These are phyloP conservation scores for Camellia japonica DNA, from an alignment of 148 eudicot species.

Conservation along the genomic window DNA sequence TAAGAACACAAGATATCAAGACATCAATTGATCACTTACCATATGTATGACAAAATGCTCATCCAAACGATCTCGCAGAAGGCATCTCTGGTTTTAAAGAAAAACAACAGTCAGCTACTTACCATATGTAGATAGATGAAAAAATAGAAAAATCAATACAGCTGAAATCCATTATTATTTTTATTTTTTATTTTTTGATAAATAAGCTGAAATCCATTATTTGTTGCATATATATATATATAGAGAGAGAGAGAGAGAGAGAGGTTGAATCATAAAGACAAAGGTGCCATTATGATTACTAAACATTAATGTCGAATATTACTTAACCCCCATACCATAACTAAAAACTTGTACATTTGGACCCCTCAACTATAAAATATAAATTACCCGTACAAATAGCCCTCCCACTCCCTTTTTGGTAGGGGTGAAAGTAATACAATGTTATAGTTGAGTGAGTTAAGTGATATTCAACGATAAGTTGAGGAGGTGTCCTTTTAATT, in stretches of 20 bases:
- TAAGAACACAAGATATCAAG: too few relatives aligned
- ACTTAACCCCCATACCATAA: too few relatives aligned
- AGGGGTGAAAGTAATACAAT: too few relatives aligned
- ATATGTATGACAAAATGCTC: constrained; percentile 87
- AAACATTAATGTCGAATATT: not conserved
- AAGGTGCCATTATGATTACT: not conserved
- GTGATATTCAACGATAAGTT: too few relatives aligned
- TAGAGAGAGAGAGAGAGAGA: not conserved
- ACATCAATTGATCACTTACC: constrained; percentile 38
- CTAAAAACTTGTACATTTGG: too few relatives aligned
- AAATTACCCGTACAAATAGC: too few relatives aligned
- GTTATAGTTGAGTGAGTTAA: too few relatives aligned
- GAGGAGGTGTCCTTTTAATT: too few relatives aligned
- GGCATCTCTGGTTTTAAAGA: constrained; percentile 74
- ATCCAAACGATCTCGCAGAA: constrained; percentile 78
- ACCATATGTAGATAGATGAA: not conserved
- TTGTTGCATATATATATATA: not conserved
- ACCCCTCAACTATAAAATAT: too few relatives aligned
- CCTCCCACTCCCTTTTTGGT: too few relatives aligned
- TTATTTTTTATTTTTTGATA: not conserved
- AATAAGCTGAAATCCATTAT: not conserved
- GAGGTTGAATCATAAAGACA: not conserved
- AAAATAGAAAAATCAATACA: not conserved
- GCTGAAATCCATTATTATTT: not conserved
- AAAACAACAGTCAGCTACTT: constrained; percentile 18